Base-by-base conservation (phyloP, 2,329 filamentous ascomycete genomes). In the Aspergillus tanneri region DNA sequence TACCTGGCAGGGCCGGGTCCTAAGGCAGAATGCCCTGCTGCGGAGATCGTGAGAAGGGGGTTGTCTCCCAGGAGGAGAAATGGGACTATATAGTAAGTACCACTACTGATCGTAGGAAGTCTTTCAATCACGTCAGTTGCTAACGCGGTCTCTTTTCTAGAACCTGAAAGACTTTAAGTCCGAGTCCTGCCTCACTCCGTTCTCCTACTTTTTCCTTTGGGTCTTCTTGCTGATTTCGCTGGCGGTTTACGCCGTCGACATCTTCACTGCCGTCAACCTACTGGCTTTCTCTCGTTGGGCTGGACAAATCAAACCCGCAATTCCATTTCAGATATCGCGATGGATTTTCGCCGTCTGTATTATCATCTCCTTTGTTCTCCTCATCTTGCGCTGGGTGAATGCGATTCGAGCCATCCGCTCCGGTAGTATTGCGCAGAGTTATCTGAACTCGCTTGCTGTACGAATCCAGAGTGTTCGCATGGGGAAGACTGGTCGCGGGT, bases 301-400 rank as follows among this genome's bases (percentile, higher is more conserved):
- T 1, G 89, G 87, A 44, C 80, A 88, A 57, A 87, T 97, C 59
- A 74, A 89, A 59, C 90, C 90, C 1, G 80, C 82, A 32, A 86
- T 97, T 56, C 81, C 84, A 3, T 83, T 95, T 63, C 74, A 82
- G 40, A 81, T 92, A 45, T 87, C 90, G 10, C 95, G 93, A 73
- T 96, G 91, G 90, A 91, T 99, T 67, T 99, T 97, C 67, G 87
- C 89, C 22, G 82, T 83, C 47, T 96, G 91, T 68, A 97, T 99
- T 65, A 86, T 97, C 55, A 77, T 93, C 27, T 97, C 91, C 8
- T 91, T 92, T 68, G 74, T 90, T 55, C 88, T 97, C 57, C 79
- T 95, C 22, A 77, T 74, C 12, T 93, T 87, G 62, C 88, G 95
- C 69, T 90, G 88, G 74, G 65, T 95, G 39, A 83, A 87, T 45